A percentile compares a stretch with the other conserved stretches of the same genome.
These are phyloP conservation scores for Candida silvicultrix DNA, from an alignment of 805 yeast genomes.

Conservation along the genomic window DNA sequence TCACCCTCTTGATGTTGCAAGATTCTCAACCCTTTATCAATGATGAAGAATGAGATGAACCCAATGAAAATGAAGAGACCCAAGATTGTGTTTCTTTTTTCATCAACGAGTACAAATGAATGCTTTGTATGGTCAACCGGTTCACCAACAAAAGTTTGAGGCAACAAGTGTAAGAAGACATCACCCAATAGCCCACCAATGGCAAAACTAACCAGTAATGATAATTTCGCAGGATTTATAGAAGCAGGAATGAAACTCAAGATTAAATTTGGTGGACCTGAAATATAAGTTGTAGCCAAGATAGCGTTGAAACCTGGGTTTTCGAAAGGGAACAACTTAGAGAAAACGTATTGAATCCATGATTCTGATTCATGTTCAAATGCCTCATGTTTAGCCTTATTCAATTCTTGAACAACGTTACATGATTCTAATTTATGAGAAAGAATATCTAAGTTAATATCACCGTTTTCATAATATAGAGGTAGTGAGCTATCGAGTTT, in stretches of 20 bases:
- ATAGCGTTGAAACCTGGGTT: constrained; percentile 54
- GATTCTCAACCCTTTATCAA: constrained; percentile 57
- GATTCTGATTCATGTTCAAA: constrained; percentile 16
- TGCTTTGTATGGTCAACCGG: constrained; percentile 32
- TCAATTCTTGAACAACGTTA: constrained; percentile 33
- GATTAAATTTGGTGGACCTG: constrained; percentile 57
- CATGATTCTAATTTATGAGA: constrained; percentile 27
- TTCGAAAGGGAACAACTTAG: constrained; percentile 43
- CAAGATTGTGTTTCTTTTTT: constrained; percentile 37
- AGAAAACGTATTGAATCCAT: constrained; percentile 33
- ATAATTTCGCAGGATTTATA: constrained; percentile 43
- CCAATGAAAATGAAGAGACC: constrained; percentile 58
- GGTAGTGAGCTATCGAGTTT: neutral
- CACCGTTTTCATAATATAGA: constrained; percentile 34
- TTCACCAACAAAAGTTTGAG: constrained; percentile 59
- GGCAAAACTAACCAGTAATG: constrained; percentile 62
- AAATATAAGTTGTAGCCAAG: constrained; percentile 56
- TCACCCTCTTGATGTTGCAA: constrained; percentile 30
- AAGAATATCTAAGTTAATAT: constrained; percentile 32
- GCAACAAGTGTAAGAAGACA: constrained; percentile 64
- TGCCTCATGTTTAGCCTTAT: constrained; percentile 24
- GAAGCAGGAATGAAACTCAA: constrained; percentile 51
- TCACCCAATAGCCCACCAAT: constrained; percentile 75
- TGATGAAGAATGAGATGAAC: constrained; percentile 49
- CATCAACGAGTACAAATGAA: constrained; percentile 45